A percentile compares a stretch with the other conserved stretches of the same genome.
Conservation (phyloP, 345 rosid genomes). For the Pseudoturritis turrita region DNA sequence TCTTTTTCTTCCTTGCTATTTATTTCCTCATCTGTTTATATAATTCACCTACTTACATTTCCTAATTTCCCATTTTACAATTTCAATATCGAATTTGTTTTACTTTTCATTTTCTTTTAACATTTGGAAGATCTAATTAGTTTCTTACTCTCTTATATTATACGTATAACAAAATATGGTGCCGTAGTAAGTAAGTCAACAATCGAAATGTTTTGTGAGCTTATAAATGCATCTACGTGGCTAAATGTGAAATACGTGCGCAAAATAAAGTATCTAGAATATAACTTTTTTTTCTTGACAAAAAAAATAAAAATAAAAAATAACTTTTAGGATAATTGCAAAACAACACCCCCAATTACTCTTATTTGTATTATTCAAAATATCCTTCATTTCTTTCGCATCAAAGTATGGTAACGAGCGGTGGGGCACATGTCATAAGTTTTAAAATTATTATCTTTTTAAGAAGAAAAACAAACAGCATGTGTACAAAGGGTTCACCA, state of each 20-base stretch:
- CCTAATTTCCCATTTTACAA: not conserved
- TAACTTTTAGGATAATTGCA: conserved; percentile 1
- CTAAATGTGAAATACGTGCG: conserved; percentile 16
- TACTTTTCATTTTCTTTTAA: no score
- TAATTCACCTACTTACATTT: not conserved
- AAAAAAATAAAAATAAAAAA: no score
- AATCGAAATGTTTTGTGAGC: conserved; percentile 14
- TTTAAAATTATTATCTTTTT: not conserved
- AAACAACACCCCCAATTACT: not conserved
- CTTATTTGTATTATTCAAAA: not conserved
- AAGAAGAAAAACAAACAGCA: conserved; percentile 1
- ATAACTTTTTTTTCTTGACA: no score
- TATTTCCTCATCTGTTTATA: not conserved
- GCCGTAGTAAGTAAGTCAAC: not conserved
- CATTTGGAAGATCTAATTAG: not conserved
- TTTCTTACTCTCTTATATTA: not conserved
- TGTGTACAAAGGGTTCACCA: not conserved
- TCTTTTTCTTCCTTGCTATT: not conserved
- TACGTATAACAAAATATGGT: not conserved
- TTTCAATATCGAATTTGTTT: not conserved
- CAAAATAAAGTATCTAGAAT: not conserved
- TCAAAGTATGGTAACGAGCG: not conserved
- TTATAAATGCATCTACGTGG: conserved; percentile 27
- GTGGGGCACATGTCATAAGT: conserved; percentile 7
- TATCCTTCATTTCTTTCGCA: not conserved